These are phyloP conservation scores for Corynascus novoguineensis DNA, from an alignment of 495 filamentous ascomycete species.

Conservation along the genomic window DNA sequence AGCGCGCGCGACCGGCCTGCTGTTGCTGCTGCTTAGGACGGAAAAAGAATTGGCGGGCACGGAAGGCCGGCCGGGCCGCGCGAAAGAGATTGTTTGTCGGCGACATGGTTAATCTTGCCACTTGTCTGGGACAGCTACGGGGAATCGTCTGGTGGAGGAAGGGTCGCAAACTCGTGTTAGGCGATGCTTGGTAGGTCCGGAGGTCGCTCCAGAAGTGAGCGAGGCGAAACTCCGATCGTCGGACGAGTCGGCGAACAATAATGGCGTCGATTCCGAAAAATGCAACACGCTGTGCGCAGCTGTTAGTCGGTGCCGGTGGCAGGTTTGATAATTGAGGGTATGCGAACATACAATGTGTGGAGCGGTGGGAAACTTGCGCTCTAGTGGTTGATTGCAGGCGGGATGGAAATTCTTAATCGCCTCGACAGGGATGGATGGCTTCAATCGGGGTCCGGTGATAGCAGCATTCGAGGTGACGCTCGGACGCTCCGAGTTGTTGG, in stretches of 20 bases:
- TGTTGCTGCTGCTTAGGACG: slow-evolving; percentile 44
- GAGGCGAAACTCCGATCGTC: slow-evolving; percentile 9
- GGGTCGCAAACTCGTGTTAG: too few relatives aligned
- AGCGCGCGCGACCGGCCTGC: slow-evolving; percentile 51
- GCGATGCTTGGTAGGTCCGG: too few relatives aligned
- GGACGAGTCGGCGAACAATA: not conserved
- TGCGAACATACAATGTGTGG: slow-evolving; percentile 12
- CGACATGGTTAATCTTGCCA: slow-evolving; percentile 23
- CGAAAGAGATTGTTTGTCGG: slow-evolving; percentile 39
- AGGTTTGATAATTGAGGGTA: not conserved
- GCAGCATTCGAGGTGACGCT: slow-evolving; percentile 2
- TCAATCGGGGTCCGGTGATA: slow-evolving; percentile 8
- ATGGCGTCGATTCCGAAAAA: not conserved
- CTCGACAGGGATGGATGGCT: slow-evolving; percentile 1
- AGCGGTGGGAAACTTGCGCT: not conserved
- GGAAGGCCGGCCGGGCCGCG: slow-evolving; percentile 47
- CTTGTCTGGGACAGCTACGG: not conserved
- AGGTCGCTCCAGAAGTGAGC: not conserved
- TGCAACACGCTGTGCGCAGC: not conserved
- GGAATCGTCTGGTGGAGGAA: not conserved
- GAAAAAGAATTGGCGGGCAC: slow-evolving; percentile 45
- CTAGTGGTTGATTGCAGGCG: not conserved
- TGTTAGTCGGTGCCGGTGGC: not conserved
- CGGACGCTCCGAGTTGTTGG: slow-evolving; percentile 3
- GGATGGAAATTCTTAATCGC: slow-evolving; percentile 6